Conservation (phyloP, 208 protist genomes). For the Herpetomonas samuelpessoai region DNA sequence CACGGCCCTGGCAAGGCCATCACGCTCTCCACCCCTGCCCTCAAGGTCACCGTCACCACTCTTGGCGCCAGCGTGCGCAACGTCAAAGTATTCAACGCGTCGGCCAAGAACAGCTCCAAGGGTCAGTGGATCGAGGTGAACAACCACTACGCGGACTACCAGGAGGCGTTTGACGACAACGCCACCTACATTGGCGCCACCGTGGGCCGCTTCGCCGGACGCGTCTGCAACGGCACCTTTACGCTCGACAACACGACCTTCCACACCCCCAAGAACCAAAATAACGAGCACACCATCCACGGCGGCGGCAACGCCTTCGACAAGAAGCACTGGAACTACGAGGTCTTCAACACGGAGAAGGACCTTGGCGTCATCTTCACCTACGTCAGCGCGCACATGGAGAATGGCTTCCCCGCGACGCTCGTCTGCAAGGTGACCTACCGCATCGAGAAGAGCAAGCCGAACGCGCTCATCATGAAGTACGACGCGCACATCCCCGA, state of each 20-base stretch:
- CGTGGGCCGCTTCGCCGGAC: conserved; percentile 61
- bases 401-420: conserved; percentile 62
- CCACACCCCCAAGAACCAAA: conserved; percentile 16
- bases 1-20: conserved; percentile 45
- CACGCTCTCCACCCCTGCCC: conserved; percentile 26
- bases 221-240: conserved; percentile 47
- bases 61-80: conserved; percentile 50
- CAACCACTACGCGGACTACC: conserved; percentile 42
- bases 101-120: background rate
- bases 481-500: conserved; percentile 37
- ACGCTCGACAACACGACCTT: conserved; percentile 38
- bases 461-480: conserved; percentile 27
- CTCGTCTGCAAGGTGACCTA: conserved; percentile 35
- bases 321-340: conserved; percentile 58
- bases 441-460: conserved; percentile 26
- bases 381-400: conserved; percentile 41
- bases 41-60: conserved; percentile 43
- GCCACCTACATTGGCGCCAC: conserved; percentile 54
- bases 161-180: conserved; percentile 36
- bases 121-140: conserved; percentile 58
- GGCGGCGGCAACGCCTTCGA: conserved; percentile 33
- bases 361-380: conserved; percentile 31
- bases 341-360: conserved; percentile 18
- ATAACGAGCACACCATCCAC: conserved; percentile 12
- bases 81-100: conserved; percentile 33